These are phyloP conservation scores for Paramyrothecium sp. DNA, from an alignment of 2,329 filamentous ascomycete genomes.

Conservation along the genomic window DNA sequence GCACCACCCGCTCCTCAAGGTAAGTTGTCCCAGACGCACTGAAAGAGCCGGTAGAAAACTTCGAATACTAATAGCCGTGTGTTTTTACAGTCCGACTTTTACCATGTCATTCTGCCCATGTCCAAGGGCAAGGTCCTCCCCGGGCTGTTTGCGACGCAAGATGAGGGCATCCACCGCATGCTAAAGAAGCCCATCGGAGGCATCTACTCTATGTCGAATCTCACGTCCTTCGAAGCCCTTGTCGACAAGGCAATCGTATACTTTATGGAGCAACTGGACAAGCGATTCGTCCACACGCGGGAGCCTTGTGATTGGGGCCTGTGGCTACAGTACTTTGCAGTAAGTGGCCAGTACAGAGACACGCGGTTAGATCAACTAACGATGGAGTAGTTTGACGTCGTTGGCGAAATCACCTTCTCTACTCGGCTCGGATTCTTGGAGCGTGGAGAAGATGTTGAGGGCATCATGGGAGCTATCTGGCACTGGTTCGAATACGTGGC, in stretches of 20 bases:
- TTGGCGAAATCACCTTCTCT: constrained; percentile 45
- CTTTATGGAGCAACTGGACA: constrained; percentile 2
- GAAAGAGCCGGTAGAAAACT: neutral
- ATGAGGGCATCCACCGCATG: constrained; percentile 1
- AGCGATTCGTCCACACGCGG: constrained; percentile 1
- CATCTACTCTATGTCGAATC: constrained; percentile 1
- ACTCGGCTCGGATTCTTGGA: constrained; percentile 43
- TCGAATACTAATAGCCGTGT: too few relatives aligned
- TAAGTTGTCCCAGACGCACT: neutral
- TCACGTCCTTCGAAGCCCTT: constrained; percentile 2
- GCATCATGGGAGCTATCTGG: constrained; percentile 30
- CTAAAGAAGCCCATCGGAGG: constrained; percentile 1
- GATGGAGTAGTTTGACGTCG: constrained; percentile 39
- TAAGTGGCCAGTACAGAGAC: neutral
- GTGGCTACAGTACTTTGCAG: constrained; percentile 2
- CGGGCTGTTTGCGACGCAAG: constrained; percentile 1
- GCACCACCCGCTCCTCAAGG: neutral
- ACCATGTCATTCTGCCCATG: constrained; percentile 3
- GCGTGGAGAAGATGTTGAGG: constrained; percentile 40
- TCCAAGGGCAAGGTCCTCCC: constrained; percentile 2
- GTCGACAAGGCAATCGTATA: neutral
- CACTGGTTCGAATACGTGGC: constrained; percentile 19
- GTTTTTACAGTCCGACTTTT: constrained; percentile 1
- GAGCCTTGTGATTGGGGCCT: neutral
- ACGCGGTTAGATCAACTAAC: neutral